These are phyloP conservation scores for Pseudopithomyces maydicus DNA, from an alignment of 2,329 filamentous ascomycete genomes.

Conservation along the genomic window DNA sequence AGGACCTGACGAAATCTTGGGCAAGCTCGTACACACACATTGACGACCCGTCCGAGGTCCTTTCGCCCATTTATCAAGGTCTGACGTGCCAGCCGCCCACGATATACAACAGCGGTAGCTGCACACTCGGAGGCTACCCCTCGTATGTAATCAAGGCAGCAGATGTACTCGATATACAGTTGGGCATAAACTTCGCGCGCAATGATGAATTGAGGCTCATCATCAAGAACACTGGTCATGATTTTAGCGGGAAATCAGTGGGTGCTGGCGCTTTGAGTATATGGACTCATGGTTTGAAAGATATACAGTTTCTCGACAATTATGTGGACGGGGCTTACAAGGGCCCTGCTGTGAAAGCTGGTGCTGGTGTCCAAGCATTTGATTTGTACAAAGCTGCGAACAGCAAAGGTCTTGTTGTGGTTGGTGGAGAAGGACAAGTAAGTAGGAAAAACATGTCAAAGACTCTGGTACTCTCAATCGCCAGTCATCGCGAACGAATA, in stretches of 20 bases:
- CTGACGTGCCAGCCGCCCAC: conserved; percentile 31
- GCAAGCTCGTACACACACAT: conserved; percentile 25
- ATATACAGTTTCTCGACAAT: conserved; percentile 28
- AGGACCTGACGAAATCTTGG: conserved; percentile 24
- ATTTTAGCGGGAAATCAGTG: conserved; percentile 32
- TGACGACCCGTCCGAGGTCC: conserved; percentile 30
- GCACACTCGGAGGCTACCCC: conserved; percentile 33
- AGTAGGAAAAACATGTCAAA: neutral
- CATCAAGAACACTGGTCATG: conserved; percentile 40
- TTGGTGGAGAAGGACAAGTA: conserved; percentile 30
- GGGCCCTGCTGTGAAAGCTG: conserved; percentile 33
- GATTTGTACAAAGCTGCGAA: conserved; percentile 35
- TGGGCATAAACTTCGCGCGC: conserved; percentile 34
- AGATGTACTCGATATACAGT: conserved; percentile 31
- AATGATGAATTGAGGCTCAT: conserved; percentile 32
- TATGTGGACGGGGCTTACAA: conserved; percentile 32
- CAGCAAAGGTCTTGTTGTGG: conserved; percentile 25
- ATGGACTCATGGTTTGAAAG: conserved; percentile 38
- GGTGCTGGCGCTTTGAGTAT: conserved; percentile 30
- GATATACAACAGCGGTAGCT: conserved; percentile 25
- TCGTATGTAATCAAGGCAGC: conserved; percentile 30
- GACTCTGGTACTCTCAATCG: neutral
- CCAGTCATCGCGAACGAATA: no score
- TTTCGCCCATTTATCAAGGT: conserved; percentile 35
- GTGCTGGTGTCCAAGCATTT: conserved; percentile 33